Percentiles rank a stretch among this genome's conserved stretches.
phyloP scores from a whole-genome alignment of 768 basidiomycete genomes.

The Postia placenta region DNA sequence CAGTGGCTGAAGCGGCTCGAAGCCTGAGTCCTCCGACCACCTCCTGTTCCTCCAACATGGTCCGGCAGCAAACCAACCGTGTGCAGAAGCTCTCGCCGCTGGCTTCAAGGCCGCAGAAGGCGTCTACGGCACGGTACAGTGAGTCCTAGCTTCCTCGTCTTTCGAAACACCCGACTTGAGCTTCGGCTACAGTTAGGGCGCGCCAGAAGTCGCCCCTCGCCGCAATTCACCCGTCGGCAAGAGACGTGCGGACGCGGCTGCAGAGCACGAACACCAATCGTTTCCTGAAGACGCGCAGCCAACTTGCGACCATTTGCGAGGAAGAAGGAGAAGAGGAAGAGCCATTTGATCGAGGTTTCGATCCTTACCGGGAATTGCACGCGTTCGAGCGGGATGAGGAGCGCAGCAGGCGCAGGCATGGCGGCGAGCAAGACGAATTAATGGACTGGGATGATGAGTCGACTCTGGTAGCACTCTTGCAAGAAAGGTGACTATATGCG shows the following conservation, averaged over 20 bases:
- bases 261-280: slow-evolving; percentile 11
- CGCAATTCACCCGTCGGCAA: slow-evolving; percentile 6
- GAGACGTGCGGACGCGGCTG: not conserved
- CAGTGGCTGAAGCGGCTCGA: too few species aligned
- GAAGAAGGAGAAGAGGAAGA: slow-evolving; percentile 9
- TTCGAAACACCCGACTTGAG: not conserved
- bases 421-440: slow-evolving; percentile 12
- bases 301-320: slow-evolving; percentile 14
- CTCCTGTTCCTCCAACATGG: slow-evolving; percentile 9
- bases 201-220: slow-evolving; percentile 11
- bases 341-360: not conserved
- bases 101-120: slow-evolving; percentile 6
- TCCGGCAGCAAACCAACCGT: slow-evolving; percentile 11
- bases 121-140: not conserved
- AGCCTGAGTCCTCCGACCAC: not conserved
- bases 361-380: slow-evolving; percentile 5
- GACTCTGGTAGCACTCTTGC: slow-evolving; percentile 24
- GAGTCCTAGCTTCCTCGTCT: too few species aligned
- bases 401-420: not conserved
- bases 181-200: not conserved
- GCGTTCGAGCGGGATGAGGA: slow-evolving; percentile 7
- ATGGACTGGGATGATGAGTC: slow-evolving; percentile 27
- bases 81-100: slow-evolving; percentile 12
- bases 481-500: slow-evolving; percentile 15
- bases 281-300: slow-evolving; percentile 8